phyloP scores from a whole-genome alignment of 768 basidiomycete genomes.

The Suillus clintonianus region DNA sequence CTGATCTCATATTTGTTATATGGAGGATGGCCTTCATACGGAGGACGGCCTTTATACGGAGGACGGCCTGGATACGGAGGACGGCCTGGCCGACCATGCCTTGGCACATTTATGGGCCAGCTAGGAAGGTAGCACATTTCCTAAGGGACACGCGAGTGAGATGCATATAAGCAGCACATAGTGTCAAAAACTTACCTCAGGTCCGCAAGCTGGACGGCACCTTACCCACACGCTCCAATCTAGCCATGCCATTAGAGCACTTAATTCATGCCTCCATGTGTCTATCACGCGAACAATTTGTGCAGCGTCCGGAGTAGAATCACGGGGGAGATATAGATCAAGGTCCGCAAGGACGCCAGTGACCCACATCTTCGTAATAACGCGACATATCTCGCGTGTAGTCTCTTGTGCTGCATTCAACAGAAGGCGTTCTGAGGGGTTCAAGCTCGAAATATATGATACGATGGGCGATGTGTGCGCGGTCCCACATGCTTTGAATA shows the following conservation, averaged over 20 bases:
- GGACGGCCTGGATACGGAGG: not conserved
- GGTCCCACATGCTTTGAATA: constrained; percentile 13
- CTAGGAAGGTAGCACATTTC: constrained; percentile 11
- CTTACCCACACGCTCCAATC: constrained; percentile 55
- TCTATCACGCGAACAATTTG: constrained; percentile 13
- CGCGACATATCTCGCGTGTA: constrained; percentile 19
- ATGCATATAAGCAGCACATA: not conserved
- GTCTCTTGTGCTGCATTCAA: constrained; percentile 16
- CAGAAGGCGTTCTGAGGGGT: constrained; percentile 14
- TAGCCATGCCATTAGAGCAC: constrained; percentile 47
- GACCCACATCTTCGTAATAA: constrained; percentile 21
- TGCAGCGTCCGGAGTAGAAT: not conserved
- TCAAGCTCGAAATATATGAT: constrained; percentile 6
- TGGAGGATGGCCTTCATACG: not conserved
- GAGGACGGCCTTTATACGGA: not conserved
- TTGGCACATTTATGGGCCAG: not conserved
- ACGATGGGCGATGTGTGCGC: constrained; percentile 10
- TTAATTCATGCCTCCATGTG: constrained; percentile 38
- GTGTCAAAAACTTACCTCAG: constrained; percentile 39
- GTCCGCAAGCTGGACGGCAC: constrained; percentile 46
- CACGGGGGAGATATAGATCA: not conserved
- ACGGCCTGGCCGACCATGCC: not conserved
- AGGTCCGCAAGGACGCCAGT: constrained; percentile 15
- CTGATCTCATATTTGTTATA: not conserved
- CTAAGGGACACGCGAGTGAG: not conserved